Base-by-base conservation (phyloP, 352 stramenopile genomes). In the Thalassiosira oceanica region DNA sequence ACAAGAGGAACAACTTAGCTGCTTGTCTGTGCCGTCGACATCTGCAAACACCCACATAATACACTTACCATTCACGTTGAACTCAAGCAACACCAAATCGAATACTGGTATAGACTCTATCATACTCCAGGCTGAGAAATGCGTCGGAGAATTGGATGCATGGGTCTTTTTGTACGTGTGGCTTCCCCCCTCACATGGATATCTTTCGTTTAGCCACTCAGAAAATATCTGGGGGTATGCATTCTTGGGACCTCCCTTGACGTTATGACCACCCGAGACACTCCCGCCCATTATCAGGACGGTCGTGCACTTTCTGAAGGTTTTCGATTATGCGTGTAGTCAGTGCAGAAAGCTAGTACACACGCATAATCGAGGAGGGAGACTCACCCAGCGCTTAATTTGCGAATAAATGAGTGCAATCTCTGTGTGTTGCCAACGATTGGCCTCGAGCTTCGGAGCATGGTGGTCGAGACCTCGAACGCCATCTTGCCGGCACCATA, bases 11-110 rank as follows among this genome's bases (percentile, higher is more conserved):
- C n/a, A n/a, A n/a, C n/a, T n/a, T n/a, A n/a, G n/a, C n/a, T n/a
- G n/a, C n/a, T n/a, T n/a, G n/a, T n/a, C n/a, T n/a, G n/a, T n/a
- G n/a, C n/a, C n/a, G n/a, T n/a, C n/a, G n/a, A n/a, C n/a, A n/a
- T n/a, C n/a, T n/a, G n/a, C n/a, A n/a, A n/a, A n/a, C n/a, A n/a
- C n/a, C n/a, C n/a, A n/a, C n/a, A n/a, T n/a, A n/a, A n/a, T n/a
- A n/a, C n/a, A n/a, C n/a, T n/a, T n/a, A n/a, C n/a, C 66, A 43
- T 64, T 69, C 11, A 77, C 45, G 55, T 68, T 69, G 26, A 77
- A 77, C 43, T 78, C 67, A 31, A 67, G 33, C 16, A 78, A 64
- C 0, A 64, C 67, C 13, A 78, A 58, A 26, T 78, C 67, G 29
- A 78, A 52, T 21, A 21, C n/a, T 3, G 61, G 45, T 13, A 55